Evolutionary conservation across 2,329 filamentous ascomycete species (phyloP), one percentile per base, ranked within the genome.

Genomic region (Cephalotrichum gorgonifer): DNA sequence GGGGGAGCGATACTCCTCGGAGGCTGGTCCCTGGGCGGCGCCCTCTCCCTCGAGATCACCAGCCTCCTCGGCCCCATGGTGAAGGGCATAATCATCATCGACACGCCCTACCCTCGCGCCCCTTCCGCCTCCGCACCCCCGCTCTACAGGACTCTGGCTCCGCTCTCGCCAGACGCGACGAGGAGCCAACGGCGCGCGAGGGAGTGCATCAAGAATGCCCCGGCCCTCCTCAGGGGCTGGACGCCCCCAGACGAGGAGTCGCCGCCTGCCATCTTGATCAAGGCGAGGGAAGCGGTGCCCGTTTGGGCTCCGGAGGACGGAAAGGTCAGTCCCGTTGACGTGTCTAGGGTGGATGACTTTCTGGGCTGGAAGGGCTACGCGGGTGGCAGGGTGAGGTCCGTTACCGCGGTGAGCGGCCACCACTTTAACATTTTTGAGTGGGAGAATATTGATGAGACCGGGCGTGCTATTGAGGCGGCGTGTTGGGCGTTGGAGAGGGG

Each of bases 21-120:
- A 2, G 76, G 76, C 3, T 79, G 76, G 76, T 77, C 74, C 4
- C 56, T 79, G 4, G 76, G 76, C 12, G 76, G 76, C 0, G 56
- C 74, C 41, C 56, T 78, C 15, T 69, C 73, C 6, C 62, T 79
- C 12, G 72, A 79, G 56, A 64, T 78, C 45, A 68, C 75, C 6
- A 61, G 23, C 2, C 9, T 9, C 2, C 9, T 39, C 4, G 49
- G 58, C 8, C 60, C 60, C 7, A 62, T 61, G 1, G 64, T 79
- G 9, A 53, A 69, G 1, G 76, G 76, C 14, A 68, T 79, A 43
- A 56, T 79, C 51, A 70, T 78, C 64, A 61, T 79, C 17, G 76
- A 80, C 56, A 74, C 43, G 60, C 64, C 68, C 5, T 54, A 54
- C 47, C 27, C 52, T 9, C 27, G 58, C 6, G 38, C 15, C 17